A percentile compares a stretch with the other conserved stretches of the same genome.
Evolutionary conservation across 345 rosid genomes (phyloP).

Genomic region (Melastoma malabathricum): DNA sequence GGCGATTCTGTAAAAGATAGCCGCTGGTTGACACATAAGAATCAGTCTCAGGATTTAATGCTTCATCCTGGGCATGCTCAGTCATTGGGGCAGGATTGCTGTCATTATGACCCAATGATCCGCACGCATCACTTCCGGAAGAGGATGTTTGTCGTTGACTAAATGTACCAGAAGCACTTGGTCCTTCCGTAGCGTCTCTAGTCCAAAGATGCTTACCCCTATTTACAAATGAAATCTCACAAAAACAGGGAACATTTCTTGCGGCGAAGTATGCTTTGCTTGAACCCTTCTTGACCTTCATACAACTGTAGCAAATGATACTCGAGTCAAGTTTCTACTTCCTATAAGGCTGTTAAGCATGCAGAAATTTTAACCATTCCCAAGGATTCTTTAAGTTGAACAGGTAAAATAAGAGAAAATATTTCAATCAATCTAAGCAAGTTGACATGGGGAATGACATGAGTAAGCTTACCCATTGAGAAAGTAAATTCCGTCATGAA

Average conservation of each 20-base stretch:
- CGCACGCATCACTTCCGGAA: neutral
- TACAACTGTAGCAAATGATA: slow-evolving; percentile 25
- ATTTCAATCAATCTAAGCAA: no score
- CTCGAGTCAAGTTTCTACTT: no score
- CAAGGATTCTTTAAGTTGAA: no score
- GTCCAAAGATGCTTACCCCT: slow-evolving; percentile 52
- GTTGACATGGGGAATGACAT: no score
- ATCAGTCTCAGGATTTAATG: slow-evolving; percentile 9
- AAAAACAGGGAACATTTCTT: slow-evolving; percentile 34
- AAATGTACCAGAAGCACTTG: slow-evolving; percentile 5
- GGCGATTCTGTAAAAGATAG: slow-evolving; percentile 6
- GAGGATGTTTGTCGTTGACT: slow-evolving; percentile 5
- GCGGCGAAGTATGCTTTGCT: slow-evolving; percentile 33
- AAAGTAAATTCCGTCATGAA: no score
- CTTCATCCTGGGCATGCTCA: slow-evolving; percentile 17
- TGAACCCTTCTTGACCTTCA: slow-evolving; percentile 38
- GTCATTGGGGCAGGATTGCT: slow-evolving; percentile 4
- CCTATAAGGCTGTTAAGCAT: no score
- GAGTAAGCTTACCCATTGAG: no score
- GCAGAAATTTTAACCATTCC: no score
- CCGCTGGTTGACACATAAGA: slow-evolving; percentile 10
- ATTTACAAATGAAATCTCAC: slow-evolving; percentile 55
- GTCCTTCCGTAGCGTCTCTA: slow-evolving; percentile 34
- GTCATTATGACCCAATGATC: no score
- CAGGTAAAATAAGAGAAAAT: no score